These are phyloP conservation scores for Favolaschia claudopus DNA, from an alignment of 768 basidiomycete species.

Conservation along the genomic window DNA sequence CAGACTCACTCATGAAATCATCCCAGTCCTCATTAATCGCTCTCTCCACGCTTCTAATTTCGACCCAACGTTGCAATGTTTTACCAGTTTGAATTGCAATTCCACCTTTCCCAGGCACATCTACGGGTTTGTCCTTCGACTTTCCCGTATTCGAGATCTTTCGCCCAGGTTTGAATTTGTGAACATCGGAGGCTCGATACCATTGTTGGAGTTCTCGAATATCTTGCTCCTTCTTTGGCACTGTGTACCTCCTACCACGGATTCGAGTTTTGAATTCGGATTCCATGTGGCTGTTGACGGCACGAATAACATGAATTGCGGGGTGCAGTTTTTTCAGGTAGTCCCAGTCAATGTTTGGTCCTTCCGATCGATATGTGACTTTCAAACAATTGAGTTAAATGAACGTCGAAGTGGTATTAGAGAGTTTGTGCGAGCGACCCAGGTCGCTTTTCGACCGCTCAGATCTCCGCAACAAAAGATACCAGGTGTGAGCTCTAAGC, in stretches of 20 bases:
- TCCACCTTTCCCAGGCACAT: constrained; percentile 26
- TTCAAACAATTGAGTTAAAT: constrained; percentile 7
- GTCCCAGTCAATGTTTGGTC: constrained; percentile 31
- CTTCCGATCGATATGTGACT: constrained; percentile 30
- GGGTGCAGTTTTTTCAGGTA: constrained; percentile 27
- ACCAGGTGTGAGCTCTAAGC: too few species aligned
- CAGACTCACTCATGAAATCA: not conserved
- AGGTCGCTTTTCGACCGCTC: too few species aligned
- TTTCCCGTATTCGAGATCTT: constrained; percentile 11
- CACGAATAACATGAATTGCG: constrained; percentile 24
- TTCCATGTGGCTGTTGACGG: constrained; percentile 27
- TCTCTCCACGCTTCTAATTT: constrained; percentile 23
- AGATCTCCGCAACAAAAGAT: too few species aligned
- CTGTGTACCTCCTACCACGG: constrained; percentile 23
- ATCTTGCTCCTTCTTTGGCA: constrained; percentile 14
- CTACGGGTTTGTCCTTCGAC: constrained; percentile 23
- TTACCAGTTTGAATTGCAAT: constrained; percentile 15
- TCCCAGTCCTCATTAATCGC: constrained; percentile 24
- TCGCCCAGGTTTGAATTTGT: constrained; percentile 26
- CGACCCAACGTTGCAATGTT: constrained; percentile 27
- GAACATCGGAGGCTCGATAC: constrained; percentile 29
- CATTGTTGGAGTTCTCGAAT: constrained; percentile 10
- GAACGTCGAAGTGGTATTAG: too few species aligned
- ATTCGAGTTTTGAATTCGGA: constrained; percentile 14
- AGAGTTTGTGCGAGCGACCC: too few species aligned